Evolutionary conservation across 495 filamentous ascomycete genomes (phyloP).

Genomic region (Penicillium antarcticum): DNA sequence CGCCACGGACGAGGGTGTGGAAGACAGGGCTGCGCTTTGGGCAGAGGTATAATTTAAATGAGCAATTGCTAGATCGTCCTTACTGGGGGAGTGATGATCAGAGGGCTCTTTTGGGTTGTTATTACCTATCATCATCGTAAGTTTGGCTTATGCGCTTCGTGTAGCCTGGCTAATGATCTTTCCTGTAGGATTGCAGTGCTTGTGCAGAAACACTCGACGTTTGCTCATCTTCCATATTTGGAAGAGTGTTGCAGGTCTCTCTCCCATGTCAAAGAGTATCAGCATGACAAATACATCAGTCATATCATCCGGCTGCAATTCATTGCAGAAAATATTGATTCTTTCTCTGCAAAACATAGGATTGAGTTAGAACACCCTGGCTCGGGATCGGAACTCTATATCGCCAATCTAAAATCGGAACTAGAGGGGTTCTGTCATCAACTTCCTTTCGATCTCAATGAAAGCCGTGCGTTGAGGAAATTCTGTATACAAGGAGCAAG

Average conservation of each 20-base stretch:
- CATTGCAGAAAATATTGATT: constrained; percentile 25
- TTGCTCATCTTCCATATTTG: constrained; percentile 15
- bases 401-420: constrained; percentile 18
- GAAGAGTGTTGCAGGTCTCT: constrained; percentile 20
- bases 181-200: constrained; percentile 10
- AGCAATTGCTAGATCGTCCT: constrained; percentile 5
- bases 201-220: constrained; percentile 21
- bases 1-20: constrained; percentile 23
- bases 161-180: not conserved
- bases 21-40: constrained; percentile 17
- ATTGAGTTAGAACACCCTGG: constrained; percentile 9
- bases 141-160: not conserved
- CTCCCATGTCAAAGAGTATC: constrained; percentile 1
- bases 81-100: constrained; percentile 23
- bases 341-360: constrained; percentile 11
- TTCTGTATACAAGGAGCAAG: not conserved
- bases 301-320: constrained; percentile 21
- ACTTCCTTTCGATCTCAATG: constrained; percentile 12
- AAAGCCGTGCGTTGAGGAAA: constrained; percentile 4
- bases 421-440: constrained; percentile 14
- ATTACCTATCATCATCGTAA: constrained; percentile 24
- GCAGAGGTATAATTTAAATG: not conserved
- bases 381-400: constrained; percentile 20
- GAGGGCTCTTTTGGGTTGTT: constrained; percentile 20
- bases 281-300: constrained; percentile 18